Percentiles rank a stretch among this genome's conserved stretches.
Conservation (phyloP, 73 alveolate genomes). For the Breviolum minutum region DNA sequence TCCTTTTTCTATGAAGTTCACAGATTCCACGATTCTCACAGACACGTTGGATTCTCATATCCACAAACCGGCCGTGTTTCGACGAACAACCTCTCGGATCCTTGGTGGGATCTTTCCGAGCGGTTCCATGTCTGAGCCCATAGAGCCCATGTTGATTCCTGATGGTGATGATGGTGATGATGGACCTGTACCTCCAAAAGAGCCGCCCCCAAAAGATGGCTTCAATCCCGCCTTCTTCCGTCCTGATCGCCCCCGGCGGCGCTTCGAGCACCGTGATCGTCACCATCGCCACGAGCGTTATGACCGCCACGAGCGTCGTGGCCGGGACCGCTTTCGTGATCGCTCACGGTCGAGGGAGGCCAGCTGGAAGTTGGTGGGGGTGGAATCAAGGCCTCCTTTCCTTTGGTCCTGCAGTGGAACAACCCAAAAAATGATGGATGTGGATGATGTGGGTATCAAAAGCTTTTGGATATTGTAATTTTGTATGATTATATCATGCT, state of each 20-base stretch:
- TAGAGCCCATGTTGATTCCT: neutral
- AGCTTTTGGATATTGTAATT: too few relatives aligned
- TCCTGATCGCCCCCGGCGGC: neutral
- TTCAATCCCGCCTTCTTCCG: slow-evolving; percentile 18
- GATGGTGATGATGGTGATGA: neutral
- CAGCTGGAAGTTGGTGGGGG: neutral
- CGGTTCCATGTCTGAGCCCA: neutral
- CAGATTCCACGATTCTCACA: too few relatives aligned
- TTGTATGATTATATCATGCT: too few relatives aligned
- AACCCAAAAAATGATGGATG: too few relatives aligned
- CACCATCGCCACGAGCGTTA: neutral
- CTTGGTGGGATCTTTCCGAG: too few relatives aligned
- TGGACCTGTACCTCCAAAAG: neutral
- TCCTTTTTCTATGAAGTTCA: too few relatives aligned
- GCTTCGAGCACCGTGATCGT: neutral
- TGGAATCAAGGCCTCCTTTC: neutral
- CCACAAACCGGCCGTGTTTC: neutral
- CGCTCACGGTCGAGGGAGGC: slow-evolving; percentile 29
- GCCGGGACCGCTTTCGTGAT: neutral
- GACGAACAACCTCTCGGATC: too few relatives aligned
- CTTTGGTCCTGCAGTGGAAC: too few relatives aligned
- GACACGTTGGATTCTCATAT: too few relatives aligned
- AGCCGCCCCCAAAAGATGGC: slow-evolving; percentile 1
- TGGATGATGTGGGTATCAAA: too few relatives aligned
- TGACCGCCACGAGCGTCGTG: neutral